Percentiles rank a stretch among this genome's conserved stretches.
Conservation (phyloP, 108 stramenopile genomes). For the Nitzschia inconspicua region DNA sequence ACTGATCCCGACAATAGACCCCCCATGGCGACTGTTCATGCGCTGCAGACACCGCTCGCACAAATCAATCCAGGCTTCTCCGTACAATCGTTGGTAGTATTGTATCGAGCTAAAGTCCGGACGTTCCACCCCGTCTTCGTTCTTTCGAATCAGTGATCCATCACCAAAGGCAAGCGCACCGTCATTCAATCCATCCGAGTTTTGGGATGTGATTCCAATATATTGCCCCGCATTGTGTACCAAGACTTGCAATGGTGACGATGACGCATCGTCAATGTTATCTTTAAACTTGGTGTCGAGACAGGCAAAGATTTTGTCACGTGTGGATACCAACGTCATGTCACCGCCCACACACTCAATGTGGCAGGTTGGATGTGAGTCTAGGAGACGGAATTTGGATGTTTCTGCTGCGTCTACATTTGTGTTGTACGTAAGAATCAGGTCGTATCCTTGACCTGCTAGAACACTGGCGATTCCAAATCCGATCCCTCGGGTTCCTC, state of each 20-base stretch:
- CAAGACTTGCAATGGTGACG: slow-evolving; percentile 7
- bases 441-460: neutral
- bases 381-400: slow-evolving; percentile 2
- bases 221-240: slow-evolving; percentile 44
- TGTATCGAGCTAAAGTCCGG: neutral
- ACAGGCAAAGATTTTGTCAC: slow-evolving; percentile 17
- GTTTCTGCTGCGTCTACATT: slow-evolving; percentile 17
- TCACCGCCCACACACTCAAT: slow-evolving; percentile 27
- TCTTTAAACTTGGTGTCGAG: slow-evolving; percentile 11
- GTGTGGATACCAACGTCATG: neutral
- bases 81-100: slow-evolving; percentile 25
- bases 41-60: slow-evolving; percentile 23
- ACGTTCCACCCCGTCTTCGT: slow-evolving; percentile 1
- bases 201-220: slow-evolving; percentile 18
- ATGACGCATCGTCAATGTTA: too few relatives aligned
- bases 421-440: slow-evolving; percentile 27
- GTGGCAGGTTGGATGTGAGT: neutral
- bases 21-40: slow-evolving; percentile 10
- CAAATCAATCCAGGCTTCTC: slow-evolving; percentile 28
- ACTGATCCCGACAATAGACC: slow-evolving; percentile 24
- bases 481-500: slow-evolving; percentile 32
- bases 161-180: slow-evolving; percentile 14
- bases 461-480: slow-evolving; percentile 16
- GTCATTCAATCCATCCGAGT: slow-evolving; percentile 9
- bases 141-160: slow-evolving; percentile 3